Conservation (phyloP, 306 rosid species). For the Cicer bijugum region DNA sequence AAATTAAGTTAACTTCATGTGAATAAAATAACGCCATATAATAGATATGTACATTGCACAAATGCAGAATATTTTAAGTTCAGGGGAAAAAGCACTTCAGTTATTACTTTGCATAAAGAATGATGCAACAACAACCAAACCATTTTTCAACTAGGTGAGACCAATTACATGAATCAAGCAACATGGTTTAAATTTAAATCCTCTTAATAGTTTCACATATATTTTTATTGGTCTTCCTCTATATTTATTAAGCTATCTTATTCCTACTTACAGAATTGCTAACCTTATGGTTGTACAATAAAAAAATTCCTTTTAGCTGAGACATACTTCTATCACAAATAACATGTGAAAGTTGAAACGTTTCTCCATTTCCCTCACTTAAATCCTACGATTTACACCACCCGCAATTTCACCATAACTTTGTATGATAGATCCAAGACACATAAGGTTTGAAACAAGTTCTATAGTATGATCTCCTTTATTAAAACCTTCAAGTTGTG, state of each 20-base stretch:
- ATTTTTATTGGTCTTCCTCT: not conserved
- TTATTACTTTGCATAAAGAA: conserved; percentile 2
- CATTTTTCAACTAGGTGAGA: not conserved
- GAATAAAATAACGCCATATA: conserved; percentile 1
- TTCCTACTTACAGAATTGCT: not conserved
- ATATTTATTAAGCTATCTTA: not conserved
- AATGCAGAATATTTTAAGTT: not conserved
- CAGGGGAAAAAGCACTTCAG: not conserved
- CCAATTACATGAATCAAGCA: not conserved
- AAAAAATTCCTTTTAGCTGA: not conserved
- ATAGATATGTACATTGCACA: not conserved
- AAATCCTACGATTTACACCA: not conserved
- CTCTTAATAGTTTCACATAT: not conserved
- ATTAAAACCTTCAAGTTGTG: conserved; percentile 2
- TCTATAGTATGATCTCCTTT: not conserved
- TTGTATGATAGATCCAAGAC: not conserved
- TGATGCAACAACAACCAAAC: not conserved
- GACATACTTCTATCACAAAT: conserved; percentile 18
- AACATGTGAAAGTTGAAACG: not conserved
- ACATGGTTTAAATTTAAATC: not conserved
- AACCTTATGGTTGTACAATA: not conserved
- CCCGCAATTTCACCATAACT: not conserved
- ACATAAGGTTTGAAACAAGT: not conserved
- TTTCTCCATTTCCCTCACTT: conserved; percentile 12
- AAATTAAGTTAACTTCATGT: conserved; percentile 5